Base-by-base conservation (phyloP, 1,284 basidiomycete species). In the Fistulinella cinereoalba region DNA sequence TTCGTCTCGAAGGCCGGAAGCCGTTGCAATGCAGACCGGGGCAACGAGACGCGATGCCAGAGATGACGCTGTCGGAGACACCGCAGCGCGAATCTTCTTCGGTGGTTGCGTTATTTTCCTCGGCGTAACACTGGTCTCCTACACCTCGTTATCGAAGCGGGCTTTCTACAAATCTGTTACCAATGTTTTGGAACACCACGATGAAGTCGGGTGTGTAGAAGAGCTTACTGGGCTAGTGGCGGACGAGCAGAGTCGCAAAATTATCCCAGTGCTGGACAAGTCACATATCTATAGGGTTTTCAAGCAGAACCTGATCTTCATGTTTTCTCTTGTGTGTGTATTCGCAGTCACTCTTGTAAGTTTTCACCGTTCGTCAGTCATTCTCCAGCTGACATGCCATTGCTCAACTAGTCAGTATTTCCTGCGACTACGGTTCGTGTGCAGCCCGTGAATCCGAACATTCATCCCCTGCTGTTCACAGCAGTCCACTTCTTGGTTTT, bases 391-490 rank as follows among this genome's bases (percentile, higher is more conserved):
- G 41, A 51, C 31, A 16, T 3, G 25, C 3, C 13, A 16, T 32
- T 5, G 5, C 18, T 37, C 18, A 27, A 21, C 28, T 51, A 93
- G 90, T 76, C 89, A 27, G 82, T 93, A 34, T 93, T 82, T 65
- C 92, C 92, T 3, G 79, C 90, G 3, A 85, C 93, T 49, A 92
- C 92, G 3, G 79, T 83, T 3, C 85, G 84, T 0, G 79, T 94
- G 41, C 62, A 68, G 31, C 79, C 91, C 2, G 81, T 79, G 1
- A 82, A 81, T 51, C 76, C 80, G 8, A 51, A 56, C 25, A 75
- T 72, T 12, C 79, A 80, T 53, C 79, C 80, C 0, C 69, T 87
- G 9, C 66, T 88, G 11, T 88, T 89, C 70, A 81, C 72, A 47
- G 76, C 82, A 4, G 55, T 83, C 32, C 85, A 88, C 55, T 88